Base-by-base conservation (phyloP, 2,329 filamentous ascomycete species). In the Pyrenochaeta sp. region DNA sequence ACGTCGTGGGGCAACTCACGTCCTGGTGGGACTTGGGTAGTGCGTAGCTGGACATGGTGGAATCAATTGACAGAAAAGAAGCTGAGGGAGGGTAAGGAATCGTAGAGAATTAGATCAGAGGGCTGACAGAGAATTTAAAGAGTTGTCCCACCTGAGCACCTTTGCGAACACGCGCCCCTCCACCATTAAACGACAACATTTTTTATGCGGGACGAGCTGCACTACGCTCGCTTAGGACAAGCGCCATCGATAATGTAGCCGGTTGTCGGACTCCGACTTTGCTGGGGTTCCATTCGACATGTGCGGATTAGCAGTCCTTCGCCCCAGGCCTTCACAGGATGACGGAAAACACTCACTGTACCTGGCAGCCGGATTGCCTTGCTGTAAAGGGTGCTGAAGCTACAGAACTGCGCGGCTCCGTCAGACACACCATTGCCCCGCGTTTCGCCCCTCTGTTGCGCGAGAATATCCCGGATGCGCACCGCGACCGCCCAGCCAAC, bases 11-110 rank as follows among this genome's bases (percentile, higher is more conserved):
- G 63, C 80, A 19, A 76, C 42, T 27, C 77, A 88, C 86, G 73
- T 89, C 87, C 81, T 86, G 82, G 82, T 90, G 88, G 77, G 86
- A 82, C 78, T 87, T 80, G 61, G 88, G 84, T 54, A 90, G 84
- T 71, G 88, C 88, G 82, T 90, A 90, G 73, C 79, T 80, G 60
- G 77, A 71, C 75, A 78, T 78, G 52, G 30, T 68, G 59, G 28
- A 24, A 28, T 30, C 45, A 62, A 64, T 67, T 64, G 58, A 30
- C 34, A 13, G 40, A 22, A 27, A 43, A 10, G 40, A 47, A 46
- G 46, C 47, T 24, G 24, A 30, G 34, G 32, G 15, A 47, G 46
- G 53, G 39, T 47, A 54, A 37, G 49, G 39, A 42, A 51, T 42
- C 54, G 42, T 42, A 53, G 50, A 44, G 50, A 46, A 47, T 34